Conservation (phyloP, 345 rosid genomes). For the Gossypium anomalum region DNA sequence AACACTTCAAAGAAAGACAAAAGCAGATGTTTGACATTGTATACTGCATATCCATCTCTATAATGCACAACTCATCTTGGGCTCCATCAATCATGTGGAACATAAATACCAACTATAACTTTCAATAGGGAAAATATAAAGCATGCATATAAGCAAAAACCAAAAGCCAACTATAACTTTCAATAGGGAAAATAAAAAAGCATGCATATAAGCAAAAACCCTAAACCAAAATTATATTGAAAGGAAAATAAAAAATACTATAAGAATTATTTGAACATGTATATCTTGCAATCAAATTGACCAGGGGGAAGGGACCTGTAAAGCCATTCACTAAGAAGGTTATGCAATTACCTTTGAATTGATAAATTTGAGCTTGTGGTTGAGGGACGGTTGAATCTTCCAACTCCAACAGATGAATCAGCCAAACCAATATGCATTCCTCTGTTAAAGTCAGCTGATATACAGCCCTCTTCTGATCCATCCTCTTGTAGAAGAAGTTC, state of each 20-base stretch:
- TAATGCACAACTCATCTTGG: neutral
- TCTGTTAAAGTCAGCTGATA: slow-evolving; percentile 61
- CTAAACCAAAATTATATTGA: neutral
- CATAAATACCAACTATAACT: neutral
- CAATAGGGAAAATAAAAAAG: neutral
- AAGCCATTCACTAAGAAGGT: neutral
- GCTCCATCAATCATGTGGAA: neutral
- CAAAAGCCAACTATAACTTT: neutral
- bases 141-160: neutral
- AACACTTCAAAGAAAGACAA: slow-evolving; percentile 1
- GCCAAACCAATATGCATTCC: slow-evolving; percentile 62
- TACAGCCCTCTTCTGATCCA: slow-evolving; percentile 44
- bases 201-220: neutral
- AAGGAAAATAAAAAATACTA: neutral
- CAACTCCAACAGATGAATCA: slow-evolving; percentile 44
- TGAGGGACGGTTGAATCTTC: slow-evolving; percentile 45
- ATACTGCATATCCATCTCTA: neutral
- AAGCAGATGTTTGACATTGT: neutral
- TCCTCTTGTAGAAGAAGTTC: slow-evolving; percentile 90
- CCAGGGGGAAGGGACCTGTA: no score
- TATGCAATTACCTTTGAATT: slow-evolving; percentile 50
- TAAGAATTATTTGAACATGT: no score
- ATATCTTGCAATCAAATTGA: no score
- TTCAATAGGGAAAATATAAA: neutral
- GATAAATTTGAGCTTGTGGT: slow-evolving; percentile 43